Evolutionary conservation across 768 basidiomycete species (phyloP).

Genomic region (Tylopilus rubrobrunneus): DNA sequence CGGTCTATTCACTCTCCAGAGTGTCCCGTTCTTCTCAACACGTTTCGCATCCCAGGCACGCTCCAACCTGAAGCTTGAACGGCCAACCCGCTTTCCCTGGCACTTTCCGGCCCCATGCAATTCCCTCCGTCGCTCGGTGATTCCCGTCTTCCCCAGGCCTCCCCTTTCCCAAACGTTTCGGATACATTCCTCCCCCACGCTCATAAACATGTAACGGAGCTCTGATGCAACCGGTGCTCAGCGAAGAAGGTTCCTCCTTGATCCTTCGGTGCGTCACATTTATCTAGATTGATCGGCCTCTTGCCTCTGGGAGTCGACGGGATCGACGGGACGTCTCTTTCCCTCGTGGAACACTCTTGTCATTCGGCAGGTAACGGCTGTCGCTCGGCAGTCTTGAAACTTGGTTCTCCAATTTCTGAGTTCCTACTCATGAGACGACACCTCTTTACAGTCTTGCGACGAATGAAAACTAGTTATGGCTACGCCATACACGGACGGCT

Average conservation of each 20-base stretch:
- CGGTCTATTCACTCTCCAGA: no score
- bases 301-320: not conserved
- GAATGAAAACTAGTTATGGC: not conserved
- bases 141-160: not conserved
- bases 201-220: not conserved
- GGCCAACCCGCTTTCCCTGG: not conserved
- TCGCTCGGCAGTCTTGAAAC: not conserved
- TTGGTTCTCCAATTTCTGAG: not conserved
- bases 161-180: not conserved
- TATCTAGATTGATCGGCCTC: not conserved
- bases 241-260: not conserved
- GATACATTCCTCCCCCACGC: not conserved
- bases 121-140: slow-evolving; percentile 6
- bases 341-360: not conserved
- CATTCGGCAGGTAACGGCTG: not conserved
- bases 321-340: not conserved
- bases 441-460: not conserved
- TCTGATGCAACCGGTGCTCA: not conserved
- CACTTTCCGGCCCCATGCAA: not conserved
- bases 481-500: not conserved
- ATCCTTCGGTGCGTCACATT: not conserved
- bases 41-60: not conserved
- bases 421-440: not conserved
- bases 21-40: no score
- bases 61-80: not conserved